Conservation (phyloP, 2,329 filamentous ascomycete species). For the Calonectria crousiana region DNA sequence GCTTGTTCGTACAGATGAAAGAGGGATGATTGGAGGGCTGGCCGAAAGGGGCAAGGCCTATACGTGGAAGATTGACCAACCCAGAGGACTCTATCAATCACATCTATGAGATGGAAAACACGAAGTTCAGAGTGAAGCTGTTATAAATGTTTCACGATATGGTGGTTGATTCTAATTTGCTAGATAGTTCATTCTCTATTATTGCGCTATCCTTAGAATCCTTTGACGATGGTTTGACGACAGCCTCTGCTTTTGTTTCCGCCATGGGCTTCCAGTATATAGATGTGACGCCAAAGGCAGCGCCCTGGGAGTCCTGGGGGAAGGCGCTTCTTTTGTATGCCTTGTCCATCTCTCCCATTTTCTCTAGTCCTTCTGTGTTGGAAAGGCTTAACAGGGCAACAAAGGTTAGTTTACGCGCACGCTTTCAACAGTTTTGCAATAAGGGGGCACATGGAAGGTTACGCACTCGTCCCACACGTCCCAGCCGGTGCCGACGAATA, state of each 20-base stretch:
- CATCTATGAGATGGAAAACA: background rate
- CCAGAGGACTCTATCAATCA: background rate
- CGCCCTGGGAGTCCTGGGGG: slow-evolving; percentile 36
- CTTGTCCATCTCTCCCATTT: slow-evolving; percentile 40
- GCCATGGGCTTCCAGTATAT: slow-evolving; percentile 42
- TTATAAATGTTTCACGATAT: slow-evolving; percentile 25
- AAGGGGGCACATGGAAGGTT: too few relatives aligned
- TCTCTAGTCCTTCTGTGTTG: slow-evolving; percentile 31
- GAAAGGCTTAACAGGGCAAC: slow-evolving; percentile 18
- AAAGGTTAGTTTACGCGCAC: background rate
- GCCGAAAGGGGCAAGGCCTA: background rate
- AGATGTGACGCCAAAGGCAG: slow-evolving; percentile 42
- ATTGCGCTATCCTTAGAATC: background rate
- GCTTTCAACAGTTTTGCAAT: background rate
- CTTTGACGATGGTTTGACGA: background rate
- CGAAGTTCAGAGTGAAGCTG: background rate
- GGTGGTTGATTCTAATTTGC: slow-evolving; percentile 34
- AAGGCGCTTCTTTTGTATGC: slow-evolving; percentile 33
- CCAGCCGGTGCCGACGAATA: slow-evolving; percentile 70
- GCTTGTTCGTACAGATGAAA: background rate
- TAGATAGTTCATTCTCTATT: slow-evolving; percentile 24
- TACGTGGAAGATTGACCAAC: background rate
- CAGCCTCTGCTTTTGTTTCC: background rate
- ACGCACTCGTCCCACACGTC: slow-evolving; percentile 64
- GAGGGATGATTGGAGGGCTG: slow-evolving; percentile 15